phyloP scores from a whole-genome alignment of 495 filamentous ascomycete genomes.

The Aspergillus saccharolyticus region DNA sequence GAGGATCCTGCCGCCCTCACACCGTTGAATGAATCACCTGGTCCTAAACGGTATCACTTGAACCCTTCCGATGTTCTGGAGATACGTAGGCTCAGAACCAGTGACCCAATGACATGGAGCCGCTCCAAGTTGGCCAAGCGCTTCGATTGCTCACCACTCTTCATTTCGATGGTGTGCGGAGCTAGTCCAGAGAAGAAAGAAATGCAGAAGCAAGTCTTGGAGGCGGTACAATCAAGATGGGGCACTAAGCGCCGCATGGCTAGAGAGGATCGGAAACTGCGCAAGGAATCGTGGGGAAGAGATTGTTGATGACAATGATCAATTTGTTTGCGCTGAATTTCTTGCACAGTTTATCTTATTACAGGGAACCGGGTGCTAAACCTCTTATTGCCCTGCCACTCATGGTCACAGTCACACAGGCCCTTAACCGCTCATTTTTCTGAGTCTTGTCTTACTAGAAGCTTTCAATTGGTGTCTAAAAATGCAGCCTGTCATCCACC shows the following conservation, averaged over 20 bases:
- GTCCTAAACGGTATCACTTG: conserved; percentile 73
- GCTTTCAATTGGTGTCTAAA: not conserved
- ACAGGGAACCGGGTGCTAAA: no score
- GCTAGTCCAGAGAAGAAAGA: conserved; percentile 44
- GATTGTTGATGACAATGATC: conserved; percentile 32
- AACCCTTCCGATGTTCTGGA: conserved; percentile 67
- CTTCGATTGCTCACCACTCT: conserved; percentile 72
- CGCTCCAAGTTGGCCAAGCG: conserved; percentile 61
- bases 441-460: not conserved
- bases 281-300: conserved; percentile 54
- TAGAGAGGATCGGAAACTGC: conserved; percentile 65
- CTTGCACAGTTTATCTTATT: not conserved
- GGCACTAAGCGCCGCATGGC: conserved; percentile 65
- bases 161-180: conserved; percentile 56
- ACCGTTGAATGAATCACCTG: conserved; percentile 45
- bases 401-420: no score
- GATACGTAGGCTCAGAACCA: conserved; percentile 63
- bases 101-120: conserved; percentile 70
- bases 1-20: conserved; percentile 42
- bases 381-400: no score
- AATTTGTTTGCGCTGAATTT: not conserved
- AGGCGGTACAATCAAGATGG: conserved; percentile 66
- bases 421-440: not conserved
- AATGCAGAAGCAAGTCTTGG: conserved; percentile 50
- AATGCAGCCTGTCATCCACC: no score